Conservation (phyloP, 2,329 filamentous ascomycete genomes). For the Diaporthe aspalathi region DNA sequence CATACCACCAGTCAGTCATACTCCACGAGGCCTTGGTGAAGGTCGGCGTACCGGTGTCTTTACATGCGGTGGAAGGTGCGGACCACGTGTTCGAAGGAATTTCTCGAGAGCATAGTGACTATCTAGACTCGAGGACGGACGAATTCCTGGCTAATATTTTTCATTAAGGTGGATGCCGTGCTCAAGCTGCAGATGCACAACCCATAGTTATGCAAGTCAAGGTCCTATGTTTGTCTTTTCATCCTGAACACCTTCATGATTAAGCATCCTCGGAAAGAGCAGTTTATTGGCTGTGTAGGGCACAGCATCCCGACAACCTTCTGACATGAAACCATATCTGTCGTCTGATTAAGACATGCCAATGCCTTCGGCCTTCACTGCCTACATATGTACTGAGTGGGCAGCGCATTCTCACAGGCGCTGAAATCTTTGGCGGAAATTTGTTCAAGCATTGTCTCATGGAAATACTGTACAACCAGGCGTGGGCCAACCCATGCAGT, state of each 20-base stretch:
- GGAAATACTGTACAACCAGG: background rate
- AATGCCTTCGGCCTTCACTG: no score
- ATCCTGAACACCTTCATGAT: background rate
- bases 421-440: background rate
- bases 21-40: constrained; percentile 31
- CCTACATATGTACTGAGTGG: background rate
- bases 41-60: constrained; percentile 5
- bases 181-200: no score
- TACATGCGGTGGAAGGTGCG: constrained; percentile 23
- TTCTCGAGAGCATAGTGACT: constrained; percentile 30
- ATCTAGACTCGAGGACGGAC: constrained; percentile 34
- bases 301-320: background rate
- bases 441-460: background rate
- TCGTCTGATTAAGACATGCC: background rate
- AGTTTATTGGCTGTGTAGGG: background rate
- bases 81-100: constrained; percentile 36
- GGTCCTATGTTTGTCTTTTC: background rate
- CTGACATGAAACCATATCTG: background rate
- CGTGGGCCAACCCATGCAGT: background rate
- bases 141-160: constrained; percentile 33
- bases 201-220: background rate
- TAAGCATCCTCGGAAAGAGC: background rate
- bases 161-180: background rate
- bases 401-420: no score
- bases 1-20: constrained; percentile 32